Percentiles rank a stretch among this genome's conserved stretches.
Evolutionary conservation across 306 rosid genomes (phyloP).

Genomic region (Corylus avellana): DNA sequence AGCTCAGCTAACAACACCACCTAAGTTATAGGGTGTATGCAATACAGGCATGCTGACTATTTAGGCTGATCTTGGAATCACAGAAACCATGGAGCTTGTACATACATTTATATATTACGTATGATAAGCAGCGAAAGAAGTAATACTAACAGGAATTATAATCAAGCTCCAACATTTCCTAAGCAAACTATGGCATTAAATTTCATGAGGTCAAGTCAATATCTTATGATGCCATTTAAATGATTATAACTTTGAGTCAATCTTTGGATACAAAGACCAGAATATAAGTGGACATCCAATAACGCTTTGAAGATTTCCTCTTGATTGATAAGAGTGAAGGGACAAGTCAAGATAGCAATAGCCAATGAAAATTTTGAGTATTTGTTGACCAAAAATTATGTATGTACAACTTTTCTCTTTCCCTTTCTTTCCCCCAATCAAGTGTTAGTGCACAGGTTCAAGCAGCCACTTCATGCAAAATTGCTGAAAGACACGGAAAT

Average conservation of each 20-base stretch:
- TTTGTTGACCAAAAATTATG: too few species aligned
- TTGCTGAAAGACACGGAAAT: background rate
- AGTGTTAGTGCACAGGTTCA: too few species aligned
- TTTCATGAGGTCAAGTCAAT: background rate
- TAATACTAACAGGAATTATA: background rate
- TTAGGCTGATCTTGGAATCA: constrained; percentile 10
- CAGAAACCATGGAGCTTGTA: background rate
- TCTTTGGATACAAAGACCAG: background rate
- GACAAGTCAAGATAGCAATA: background rate
- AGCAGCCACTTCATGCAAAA: background rate
- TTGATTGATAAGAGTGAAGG: background rate
- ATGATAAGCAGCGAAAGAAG: background rate
- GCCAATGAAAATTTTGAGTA: too few species aligned
- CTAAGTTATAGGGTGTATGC: constrained; percentile 12
- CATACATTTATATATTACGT: background rate
- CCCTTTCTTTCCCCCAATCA: too few species aligned
- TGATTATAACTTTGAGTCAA: background rate
- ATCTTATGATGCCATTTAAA: background rate
- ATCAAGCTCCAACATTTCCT: background rate
- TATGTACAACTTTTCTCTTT: background rate
- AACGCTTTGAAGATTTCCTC: background rate
- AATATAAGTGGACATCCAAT: background rate
- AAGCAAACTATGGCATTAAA: background rate
- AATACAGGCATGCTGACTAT: constrained; percentile 21
- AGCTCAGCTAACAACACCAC: background rate